Conservation (phyloP, 129 eudicot genomes). For the Gnaphalium uliginosum region DNA sequence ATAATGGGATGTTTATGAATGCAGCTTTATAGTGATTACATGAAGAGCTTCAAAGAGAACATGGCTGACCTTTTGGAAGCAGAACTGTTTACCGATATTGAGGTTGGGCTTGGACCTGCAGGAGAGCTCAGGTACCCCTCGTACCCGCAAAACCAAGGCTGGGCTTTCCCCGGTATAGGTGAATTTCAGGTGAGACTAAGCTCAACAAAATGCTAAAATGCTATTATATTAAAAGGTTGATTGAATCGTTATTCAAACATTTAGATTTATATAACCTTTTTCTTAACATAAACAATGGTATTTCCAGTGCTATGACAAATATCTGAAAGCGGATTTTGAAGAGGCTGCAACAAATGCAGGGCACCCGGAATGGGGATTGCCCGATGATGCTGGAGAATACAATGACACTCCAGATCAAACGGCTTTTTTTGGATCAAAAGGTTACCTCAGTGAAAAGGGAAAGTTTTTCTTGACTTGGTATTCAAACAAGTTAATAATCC, state of each 20-base stretch:
- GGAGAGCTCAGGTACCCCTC: conserved; percentile 97
- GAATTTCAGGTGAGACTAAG: conserved; percentile 74
- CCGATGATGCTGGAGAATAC: conserved; percentile 74
- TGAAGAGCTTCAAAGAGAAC: conserved; percentile 79
- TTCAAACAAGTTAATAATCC: conserved; percentile 70
- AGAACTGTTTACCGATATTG: conserved; percentile 69
- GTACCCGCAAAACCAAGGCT: conserved; percentile 73
- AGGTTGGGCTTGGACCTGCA: conserved; percentile 92
- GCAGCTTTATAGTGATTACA: conserved; percentile 79
- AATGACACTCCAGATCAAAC: conserved; percentile 66
- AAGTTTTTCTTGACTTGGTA: conserved; percentile 86
- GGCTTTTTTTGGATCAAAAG: conserved; percentile 60
- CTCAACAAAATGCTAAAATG: not conserved
- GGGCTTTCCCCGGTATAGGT: conserved; percentile 92
- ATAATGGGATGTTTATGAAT: conserved; percentile 15
- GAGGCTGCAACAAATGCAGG: conserved; percentile 61
- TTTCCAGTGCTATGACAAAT: conserved; percentile 83
- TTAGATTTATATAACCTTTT: not conserved
- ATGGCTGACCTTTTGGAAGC: conserved; percentile 72
- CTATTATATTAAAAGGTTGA: not conserved
- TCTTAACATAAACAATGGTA: conserved; percentile 1
- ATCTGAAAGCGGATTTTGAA: conserved; percentile 56
- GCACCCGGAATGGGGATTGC: conserved; percentile 74
- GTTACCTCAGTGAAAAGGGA: conserved; percentile 69
- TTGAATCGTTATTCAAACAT: not conserved